These are phyloP conservation scores for Paecilomyces dactylethromorphus DNA, from an alignment of 2,329 filamentous ascomycete genomes.

Conservation along the genomic window DNA sequence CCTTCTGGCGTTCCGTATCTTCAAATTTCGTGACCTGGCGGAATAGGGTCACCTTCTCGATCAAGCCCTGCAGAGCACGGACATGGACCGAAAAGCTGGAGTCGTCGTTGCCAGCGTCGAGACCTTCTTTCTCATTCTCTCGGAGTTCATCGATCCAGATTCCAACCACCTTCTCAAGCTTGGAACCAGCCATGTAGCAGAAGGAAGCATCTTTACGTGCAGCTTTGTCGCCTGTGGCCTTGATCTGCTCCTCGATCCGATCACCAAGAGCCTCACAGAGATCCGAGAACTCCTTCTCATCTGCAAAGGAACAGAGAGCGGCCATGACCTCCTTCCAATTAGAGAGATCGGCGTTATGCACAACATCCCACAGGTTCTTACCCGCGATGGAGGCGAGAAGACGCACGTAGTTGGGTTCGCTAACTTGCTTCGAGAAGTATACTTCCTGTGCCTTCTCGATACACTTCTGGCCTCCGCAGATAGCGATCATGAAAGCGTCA, in stretches of 20 bases:
- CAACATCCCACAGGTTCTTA: constrained; percentile 97
- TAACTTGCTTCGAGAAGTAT: constrained; percentile 77
- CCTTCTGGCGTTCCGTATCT: constrained; percentile 65
- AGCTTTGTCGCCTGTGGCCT: constrained; percentile 47
- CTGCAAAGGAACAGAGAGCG: constrained; percentile 88
- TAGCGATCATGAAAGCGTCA: constrained; percentile 96
- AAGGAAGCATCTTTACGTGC: constrained; percentile 84
- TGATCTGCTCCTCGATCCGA: constrained; percentile 66
- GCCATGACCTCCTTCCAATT: constrained; percentile 99
- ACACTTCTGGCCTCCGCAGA: constrained; percentile 87
- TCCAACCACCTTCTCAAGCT: constrained; percentile 90
- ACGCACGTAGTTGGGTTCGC: constrained; percentile 84
- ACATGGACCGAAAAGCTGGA: constrained; percentile 91
- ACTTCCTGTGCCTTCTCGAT: constrained; percentile 89
- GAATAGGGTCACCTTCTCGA: constrained; percentile 98
- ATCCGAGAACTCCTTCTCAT: constrained; percentile 84
- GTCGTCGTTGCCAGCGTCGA: constrained; percentile 63
- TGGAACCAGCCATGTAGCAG: constrained; percentile 92
- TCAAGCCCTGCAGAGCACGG: constrained; percentile 80
- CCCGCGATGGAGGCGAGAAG: constrained; percentile 85
- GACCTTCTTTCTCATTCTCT: constrained; percentile 69
- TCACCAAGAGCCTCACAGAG: constrained; percentile 94
- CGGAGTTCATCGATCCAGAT: constrained; percentile 91
- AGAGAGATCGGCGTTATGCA: constrained; percentile 86
- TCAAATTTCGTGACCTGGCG: constrained; percentile 87